A percentile compares a stretch with the other conserved stretches of the same genome.
phyloP scores from a whole-genome alignment of 352 stramenopile genomes.

The Phytophthora palmivora region DNA sequence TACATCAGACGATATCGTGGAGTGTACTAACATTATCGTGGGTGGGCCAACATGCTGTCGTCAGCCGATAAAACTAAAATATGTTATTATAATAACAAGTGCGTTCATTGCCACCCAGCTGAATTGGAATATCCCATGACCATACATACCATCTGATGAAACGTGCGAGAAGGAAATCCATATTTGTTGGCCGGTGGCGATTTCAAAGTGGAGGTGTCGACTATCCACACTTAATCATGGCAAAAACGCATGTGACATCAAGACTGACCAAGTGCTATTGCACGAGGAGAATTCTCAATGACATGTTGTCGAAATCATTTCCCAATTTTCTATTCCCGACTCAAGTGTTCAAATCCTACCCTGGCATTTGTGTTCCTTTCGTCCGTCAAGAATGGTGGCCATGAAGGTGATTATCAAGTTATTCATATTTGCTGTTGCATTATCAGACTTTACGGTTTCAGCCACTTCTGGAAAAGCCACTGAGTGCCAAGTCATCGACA shows the following conservation, averaged over 20 bases:
- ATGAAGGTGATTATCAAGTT: conserved; percentile 21
- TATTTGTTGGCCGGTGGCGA: conserved; percentile 9
- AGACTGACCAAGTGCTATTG: too few species aligned
- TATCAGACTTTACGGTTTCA: conserved; percentile 6
- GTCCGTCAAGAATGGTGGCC: conserved; percentile 14
- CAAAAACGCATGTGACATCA: too few species aligned
- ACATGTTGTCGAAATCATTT: conserved; percentile 10
- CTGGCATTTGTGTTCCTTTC: background rate
- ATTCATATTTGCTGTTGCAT: conserved; percentile 7
- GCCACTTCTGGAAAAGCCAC: background rate
- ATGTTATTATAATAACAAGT: background rate
- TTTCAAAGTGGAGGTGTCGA: conserved; percentile 2
- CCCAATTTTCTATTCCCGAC: conserved; percentile 13
- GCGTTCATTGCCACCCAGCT: conserved; percentile 4
- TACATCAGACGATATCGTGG: background rate
- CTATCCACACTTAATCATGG: background rate
- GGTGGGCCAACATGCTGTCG: background rate
- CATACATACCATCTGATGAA: background rate
- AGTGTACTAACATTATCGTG: background rate
- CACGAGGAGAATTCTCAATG: too few species aligned
- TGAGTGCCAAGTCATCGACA: conserved; percentile 10
- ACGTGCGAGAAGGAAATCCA: background rate
- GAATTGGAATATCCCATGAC: conserved; percentile 7
- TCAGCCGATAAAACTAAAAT: background rate
- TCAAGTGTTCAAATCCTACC: background rate